A percentile compares a stretch with the other conserved stretches of the same genome.
These are phyloP conservation scores for Podospora fimiseda DNA, from an alignment of 495 filamentous ascomycete species.

Conservation along the genomic window DNA sequence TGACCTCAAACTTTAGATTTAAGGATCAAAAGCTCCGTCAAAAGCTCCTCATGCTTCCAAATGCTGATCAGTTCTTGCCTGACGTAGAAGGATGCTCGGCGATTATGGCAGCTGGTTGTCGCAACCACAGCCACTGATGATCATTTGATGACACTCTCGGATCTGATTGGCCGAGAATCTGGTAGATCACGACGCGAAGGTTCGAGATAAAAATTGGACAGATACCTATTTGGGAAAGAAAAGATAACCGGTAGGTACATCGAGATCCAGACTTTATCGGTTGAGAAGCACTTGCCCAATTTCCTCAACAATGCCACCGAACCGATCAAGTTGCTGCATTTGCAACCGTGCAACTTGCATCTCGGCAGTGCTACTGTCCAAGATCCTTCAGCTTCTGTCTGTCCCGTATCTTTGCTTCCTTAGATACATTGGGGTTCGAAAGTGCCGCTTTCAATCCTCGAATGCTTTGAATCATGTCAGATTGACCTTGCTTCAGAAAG, in stretches of 20 bases:
- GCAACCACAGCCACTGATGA: not conserved
- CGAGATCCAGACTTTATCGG: too few species aligned
- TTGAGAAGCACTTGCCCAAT: not conserved
- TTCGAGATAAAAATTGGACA: too few species aligned
- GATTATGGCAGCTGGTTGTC: not conserved
- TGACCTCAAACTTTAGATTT: too few species aligned
- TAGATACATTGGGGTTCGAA: constrained; percentile 19
- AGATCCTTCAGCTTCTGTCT: constrained; percentile 24
- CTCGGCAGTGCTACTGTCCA: constrained; percentile 18
- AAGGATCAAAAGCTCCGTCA: not conserved
- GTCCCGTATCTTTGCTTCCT: constrained; percentile 26
- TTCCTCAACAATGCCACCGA: not conserved
- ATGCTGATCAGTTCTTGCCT: not conserved
- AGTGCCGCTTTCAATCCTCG: constrained; percentile 19
- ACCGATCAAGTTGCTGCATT: not conserved
- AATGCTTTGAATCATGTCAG: too few species aligned
- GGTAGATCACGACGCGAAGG: too few species aligned
- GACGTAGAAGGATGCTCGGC: not conserved
- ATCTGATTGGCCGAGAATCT: too few species aligned
- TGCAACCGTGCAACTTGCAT: not conserved
- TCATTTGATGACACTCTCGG: not conserved
- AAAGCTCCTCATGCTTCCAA: too few species aligned
- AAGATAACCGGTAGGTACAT: too few species aligned
- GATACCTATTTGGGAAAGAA: too few species aligned
- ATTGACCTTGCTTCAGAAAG: not conserved